Evolutionary conservation across 2,329 filamentous ascomycete genomes (phyloP), one percentile per base, ranked within the genome.

Genomic region (Epicoccum nigrum): DNA sequence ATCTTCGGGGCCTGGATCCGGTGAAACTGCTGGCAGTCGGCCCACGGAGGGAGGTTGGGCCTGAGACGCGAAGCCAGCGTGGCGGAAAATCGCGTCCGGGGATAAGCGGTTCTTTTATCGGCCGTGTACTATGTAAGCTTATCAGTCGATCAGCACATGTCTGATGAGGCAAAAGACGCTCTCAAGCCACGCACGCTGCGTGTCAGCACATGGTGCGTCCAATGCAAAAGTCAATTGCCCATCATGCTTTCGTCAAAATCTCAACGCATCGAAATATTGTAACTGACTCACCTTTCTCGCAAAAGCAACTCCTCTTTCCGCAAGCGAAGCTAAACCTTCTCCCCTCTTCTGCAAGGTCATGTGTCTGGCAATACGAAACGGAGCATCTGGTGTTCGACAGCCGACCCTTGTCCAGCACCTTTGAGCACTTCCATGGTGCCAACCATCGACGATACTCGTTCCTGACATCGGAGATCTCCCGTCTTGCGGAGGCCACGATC

Each of bases 401-500:
- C n/a, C n/a, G n/a, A n/a, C 43, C 48, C 42, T 38, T 19, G 38
- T 34, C 25, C 35, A 20, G 4, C 20, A 9, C 16, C 21, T 28
- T 28, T 4, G 23, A 25, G 9, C 23, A 3, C 23, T 9, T 25
- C 23, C 15, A 15, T n/a, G n/a, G 9, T 39, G 37, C 16, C 15
- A 19, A 17, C 21, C 37, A 47, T 47, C 49, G 44, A 39, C 49
- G 49, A 51, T 51, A 15, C 27, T 3, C 2, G 16, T 13, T 17
- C 43, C 33, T 44, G 16, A 38, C 23, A 52, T 52, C 49, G 49
- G 30, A 52, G 38, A 52, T 47, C 43, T 47, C 49, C 49, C 49
- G 49, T 15, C 11, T 15, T 39, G 35, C 16, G 32, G 49, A 46
- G 27, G 21, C 15, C 49, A n/a, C 43, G 43, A 46, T 47, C 43